Percentiles rank a stretch among this genome's conserved stretches.
Evolutionary conservation across 2,329 filamentous ascomycete species (phyloP).

Genomic region (Paraphaeosphaeria sporulosa): DNA sequence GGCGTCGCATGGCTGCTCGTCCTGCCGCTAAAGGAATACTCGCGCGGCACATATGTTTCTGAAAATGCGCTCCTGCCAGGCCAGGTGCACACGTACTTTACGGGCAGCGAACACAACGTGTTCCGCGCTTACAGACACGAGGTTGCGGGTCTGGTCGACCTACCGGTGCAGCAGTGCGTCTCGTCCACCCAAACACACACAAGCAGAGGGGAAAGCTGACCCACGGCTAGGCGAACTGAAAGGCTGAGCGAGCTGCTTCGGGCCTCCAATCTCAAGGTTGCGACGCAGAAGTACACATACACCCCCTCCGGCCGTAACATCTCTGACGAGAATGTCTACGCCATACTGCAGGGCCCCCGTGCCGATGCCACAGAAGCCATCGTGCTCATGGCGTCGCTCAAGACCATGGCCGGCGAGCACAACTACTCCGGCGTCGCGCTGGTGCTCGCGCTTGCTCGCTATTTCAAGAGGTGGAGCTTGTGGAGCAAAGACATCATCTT

Average conservation of each 20-base stretch:
- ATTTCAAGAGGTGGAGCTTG: conserved; percentile 96
- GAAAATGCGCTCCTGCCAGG: conserved; percentile 96
- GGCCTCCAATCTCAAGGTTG: conserved; percentile 84
- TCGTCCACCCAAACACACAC: neutral
- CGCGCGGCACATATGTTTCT: conserved; percentile 91
- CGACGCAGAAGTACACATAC: conserved; percentile 88
- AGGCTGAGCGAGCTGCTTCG: conserved; percentile 78
- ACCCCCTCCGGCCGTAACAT: conserved; percentile 76
- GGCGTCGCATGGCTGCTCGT: conserved; percentile 90
- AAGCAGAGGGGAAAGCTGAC: conserved; percentile 24
- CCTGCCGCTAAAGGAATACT: conserved; percentile 89
- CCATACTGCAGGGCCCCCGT: conserved; percentile 88
- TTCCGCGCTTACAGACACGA: conserved; percentile 91
- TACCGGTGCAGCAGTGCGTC: conserved; percentile 48
- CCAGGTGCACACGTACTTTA: conserved; percentile 97
- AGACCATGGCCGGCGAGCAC: conserved; percentile 76
- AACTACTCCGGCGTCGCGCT: conserved; percentile 90
- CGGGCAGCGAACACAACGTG: conserved; percentile 93
- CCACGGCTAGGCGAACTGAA: conserved; percentile 63
- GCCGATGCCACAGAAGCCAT: conserved; percentile 98
- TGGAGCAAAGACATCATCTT: conserved; percentile 99
- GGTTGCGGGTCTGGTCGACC: conserved; percentile 67
- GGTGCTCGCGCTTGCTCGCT: conserved; percentile 84
- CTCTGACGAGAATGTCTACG: conserved; percentile 89
- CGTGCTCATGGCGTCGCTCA: conserved; percentile 89